Evolutionary conservation across 805 yeast species (phyloP).

Genomic region (Naumovozyma castellii): DNA sequence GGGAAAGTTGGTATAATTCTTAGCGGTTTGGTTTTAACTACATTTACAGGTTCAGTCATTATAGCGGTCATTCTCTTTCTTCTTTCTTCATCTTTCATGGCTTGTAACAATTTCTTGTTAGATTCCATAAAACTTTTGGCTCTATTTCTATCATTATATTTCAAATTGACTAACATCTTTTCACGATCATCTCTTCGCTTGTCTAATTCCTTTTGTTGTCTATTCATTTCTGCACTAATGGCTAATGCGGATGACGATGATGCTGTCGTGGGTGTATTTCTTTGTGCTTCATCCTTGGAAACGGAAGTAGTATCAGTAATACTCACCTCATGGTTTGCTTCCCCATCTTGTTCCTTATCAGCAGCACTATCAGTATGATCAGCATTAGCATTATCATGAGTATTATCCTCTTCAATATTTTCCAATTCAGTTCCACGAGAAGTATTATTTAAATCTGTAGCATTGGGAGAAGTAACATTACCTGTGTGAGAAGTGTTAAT

Average conservation of each 20-base stretch:
- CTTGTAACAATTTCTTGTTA: conserved; percentile 24
- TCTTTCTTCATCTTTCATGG: conserved; percentile 28
- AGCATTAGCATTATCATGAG: conserved; percentile 3
- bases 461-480: too few relatives aligned
- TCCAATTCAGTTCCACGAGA: conserved; percentile 48
- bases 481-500: neutral
- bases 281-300: neutral
- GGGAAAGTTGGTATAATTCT: neutral
- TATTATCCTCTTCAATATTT: conserved; percentile 44
- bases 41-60: conserved; percentile 5
- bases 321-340: too few relatives aligned
- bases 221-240: conserved; percentile 5
- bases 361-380: conserved; percentile 2
- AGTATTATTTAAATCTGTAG: conserved; percentile 48
- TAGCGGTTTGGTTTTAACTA: neutral
- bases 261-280: neutral
- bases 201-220: conserved; percentile 25
- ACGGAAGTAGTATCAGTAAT: too few relatives aligned
- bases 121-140: conserved; percentile 29
- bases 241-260: neutral
- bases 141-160: conserved; percentile 28
- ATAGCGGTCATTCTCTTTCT: conserved; percentile 23
- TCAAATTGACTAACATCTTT: conserved; percentile 28
- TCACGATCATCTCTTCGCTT: conserved; percentile 27
- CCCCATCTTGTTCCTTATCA: conserved; percentile 3